Conservation (phyloP, 2,329 filamentous ascomycete species). For the Hymenoscyphus fructigenus region DNA sequence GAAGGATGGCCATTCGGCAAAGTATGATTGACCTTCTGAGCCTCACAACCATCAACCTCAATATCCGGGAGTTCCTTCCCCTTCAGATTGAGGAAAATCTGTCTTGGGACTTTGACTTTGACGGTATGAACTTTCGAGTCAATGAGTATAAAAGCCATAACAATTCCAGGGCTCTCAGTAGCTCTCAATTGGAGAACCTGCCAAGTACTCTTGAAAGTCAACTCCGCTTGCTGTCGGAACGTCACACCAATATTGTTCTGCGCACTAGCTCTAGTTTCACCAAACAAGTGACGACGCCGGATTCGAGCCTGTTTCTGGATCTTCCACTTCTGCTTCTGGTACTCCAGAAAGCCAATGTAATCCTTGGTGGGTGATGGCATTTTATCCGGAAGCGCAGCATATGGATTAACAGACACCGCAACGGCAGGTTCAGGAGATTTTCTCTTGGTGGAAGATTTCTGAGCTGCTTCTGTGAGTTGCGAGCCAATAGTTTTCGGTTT, state of each 20-base stretch:
- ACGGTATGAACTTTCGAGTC: conserved; percentile 87
- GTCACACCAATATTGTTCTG: conserved; percentile 65
- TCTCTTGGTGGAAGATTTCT: conserved; percentile 63
- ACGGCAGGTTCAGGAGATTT: conserved; percentile 67
- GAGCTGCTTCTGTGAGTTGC: conserved; percentile 45
- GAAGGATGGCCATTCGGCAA: conserved; percentile 94
- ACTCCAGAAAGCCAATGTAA: conserved; percentile 83
- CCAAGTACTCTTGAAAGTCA: conserved; percentile 90
- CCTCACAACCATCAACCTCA: conserved; percentile 78
- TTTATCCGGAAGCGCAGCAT: conserved; percentile 73
- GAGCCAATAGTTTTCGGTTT: conserved; percentile 61
- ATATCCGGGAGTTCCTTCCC: conserved; percentile 84
- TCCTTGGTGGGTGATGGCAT: conserved; percentile 86
- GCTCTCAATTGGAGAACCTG: conserved; percentile 85
- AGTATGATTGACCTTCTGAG: conserved; percentile 90
- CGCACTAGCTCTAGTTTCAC: conserved; percentile 70
- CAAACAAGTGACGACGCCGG: conserved; percentile 86
- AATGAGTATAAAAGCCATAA: conserved; percentile 87
- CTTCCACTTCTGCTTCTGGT: conserved; percentile 99
- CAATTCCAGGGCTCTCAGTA: conserved; percentile 81
- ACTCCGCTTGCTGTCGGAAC: conserved; percentile 89
- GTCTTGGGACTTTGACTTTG: conserved; percentile 84
- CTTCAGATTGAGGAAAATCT: conserved; percentile 90
- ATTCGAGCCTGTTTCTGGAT: conserved; percentile 88
- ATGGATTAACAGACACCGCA: conserved; percentile 70